Base-by-base conservation (phyloP, 768 basidiomycete species). In the Mycena vulgaris region DNA sequence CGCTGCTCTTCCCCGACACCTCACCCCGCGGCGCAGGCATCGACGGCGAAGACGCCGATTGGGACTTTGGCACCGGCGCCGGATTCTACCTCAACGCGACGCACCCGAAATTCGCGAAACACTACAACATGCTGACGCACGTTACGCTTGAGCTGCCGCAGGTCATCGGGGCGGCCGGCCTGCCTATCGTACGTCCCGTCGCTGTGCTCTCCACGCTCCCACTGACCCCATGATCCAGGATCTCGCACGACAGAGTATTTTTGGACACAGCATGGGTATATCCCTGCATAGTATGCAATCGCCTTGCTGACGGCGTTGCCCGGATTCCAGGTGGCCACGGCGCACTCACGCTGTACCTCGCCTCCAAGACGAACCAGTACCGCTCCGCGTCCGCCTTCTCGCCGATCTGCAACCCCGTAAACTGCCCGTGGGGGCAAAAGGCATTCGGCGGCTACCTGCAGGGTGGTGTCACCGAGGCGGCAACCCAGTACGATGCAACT, bases 61-160 rank as follows among this genome's bases (percentile, higher is more conserved):
- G 95, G 95, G 94, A 97, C 75, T 96, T 98, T 79, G 97, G 97
- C 45, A 92, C 91, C 30, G 95, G 96, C 82, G 98, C 98, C 51
- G 97, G 98, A 39, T 99, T 99, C 84, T 99, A 99, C 81, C 79
- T 99, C 74, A 91, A 98, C 78, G 97, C 97, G 4, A 98, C 95
- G 2, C 86, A 89, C 67, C 85, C 89, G 8, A 89, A 89, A 76
- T 95, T 88, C 77, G 80, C 90, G 28, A 89, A 87, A 75, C 84
- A 94, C 79, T 97, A 97, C 79, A 93, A 93, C 79, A 98, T 98
- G 97, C 89, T 93, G 65, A 92, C 91, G 17, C 91, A 95, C 76
- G 84, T 99, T 73, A 92, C 93, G 14, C 77, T 89, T 49, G 98
- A 99, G 83, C 84, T 99, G 39, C 97, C 97, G 13, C 82, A 88